These are phyloP conservation scores for Lanmaoa pseudosensibilis DNA, from an alignment of 768 basidiomycete species.

Conservation along the genomic window DNA sequence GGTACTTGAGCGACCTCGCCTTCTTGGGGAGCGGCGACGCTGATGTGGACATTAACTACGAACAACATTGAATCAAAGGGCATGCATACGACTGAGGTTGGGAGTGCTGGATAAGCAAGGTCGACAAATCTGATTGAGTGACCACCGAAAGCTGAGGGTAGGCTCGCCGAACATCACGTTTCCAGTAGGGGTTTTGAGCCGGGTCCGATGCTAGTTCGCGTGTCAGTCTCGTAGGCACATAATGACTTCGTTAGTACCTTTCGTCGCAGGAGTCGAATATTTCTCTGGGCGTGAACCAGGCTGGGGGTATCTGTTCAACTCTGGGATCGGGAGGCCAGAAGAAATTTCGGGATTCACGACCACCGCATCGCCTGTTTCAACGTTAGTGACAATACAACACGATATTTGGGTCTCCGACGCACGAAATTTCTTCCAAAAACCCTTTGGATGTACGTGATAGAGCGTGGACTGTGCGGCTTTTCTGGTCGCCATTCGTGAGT, in stretches of 20 bases:
- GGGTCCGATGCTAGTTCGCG: conserved; percentile 69
- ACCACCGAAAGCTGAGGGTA: conserved; percentile 92
- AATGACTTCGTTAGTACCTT: conserved; percentile 49
- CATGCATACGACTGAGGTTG: conserved; percentile 58
- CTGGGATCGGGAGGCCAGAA: conserved; percentile 78
- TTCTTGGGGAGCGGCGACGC: conserved; percentile 53
- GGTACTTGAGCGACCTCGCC: conserved; percentile 46
- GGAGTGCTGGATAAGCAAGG: conserved; percentile 80
- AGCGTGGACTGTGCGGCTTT: conserved; percentile 85
- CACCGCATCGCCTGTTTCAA: conserved; percentile 67
- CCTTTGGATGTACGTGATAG: conserved; percentile 85
- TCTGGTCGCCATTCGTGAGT: conserved; percentile 62
- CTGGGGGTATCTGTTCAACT: conserved; percentile 75
- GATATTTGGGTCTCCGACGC: conserved; percentile 31
- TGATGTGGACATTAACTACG: conserved; percentile 28
- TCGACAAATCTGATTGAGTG: conserved; percentile 79
- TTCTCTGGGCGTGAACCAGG: conserved; percentile 87
- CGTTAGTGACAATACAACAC: conserved; percentile 2
- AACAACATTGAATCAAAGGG: not conserved
- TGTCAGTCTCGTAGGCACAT: conserved; percentile 12
- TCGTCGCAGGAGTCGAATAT: conserved; percentile 86
- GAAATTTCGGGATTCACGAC: conserved; percentile 91
- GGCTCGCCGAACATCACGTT: conserved; percentile 88
- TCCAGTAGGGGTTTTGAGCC: conserved; percentile 93
- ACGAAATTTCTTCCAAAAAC: conserved; percentile 98